Base-by-base conservation (phyloP, 371 early-diverging fungal species). In the Rhizomucor miehei region DNA sequence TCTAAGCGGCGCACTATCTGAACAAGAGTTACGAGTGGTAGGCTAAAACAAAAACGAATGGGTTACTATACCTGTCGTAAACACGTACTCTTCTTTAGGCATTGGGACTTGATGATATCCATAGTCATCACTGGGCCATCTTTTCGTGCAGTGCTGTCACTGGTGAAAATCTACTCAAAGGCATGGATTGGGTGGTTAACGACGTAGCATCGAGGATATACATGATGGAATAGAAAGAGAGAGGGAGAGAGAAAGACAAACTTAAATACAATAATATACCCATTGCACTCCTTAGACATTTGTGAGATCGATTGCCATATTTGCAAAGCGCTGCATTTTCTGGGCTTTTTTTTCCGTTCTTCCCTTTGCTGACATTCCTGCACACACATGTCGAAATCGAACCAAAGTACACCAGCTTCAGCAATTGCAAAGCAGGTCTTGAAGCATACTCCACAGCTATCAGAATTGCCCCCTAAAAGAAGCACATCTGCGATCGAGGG, bases 121-220 rank as follows among this genome's bases (percentile, higher is more conserved):
- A 80, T 47, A 87, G 90, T 1, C 97, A 96, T 66, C 95, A 93
- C 61, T 98, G 98, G 97, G 81, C 86, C 11, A 92, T 98, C 51
- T 75, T 84, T 20, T 76, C 85, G 2, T 96, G 97, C 62, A 92
- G 93, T 69, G 98, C 97, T 14, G 88, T 93, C 12, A 91, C 91
- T 9, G 95, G 97, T 13, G 80, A 89, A 20, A 88, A 92, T 62
- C 65, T 97, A 48, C 72, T 93, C 25, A 78, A 81, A 34, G 96
- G 95, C 19, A 87, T 97, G 81, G 89, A 95, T 67, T 98, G 98
- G 98, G 77, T 96, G 13, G 90, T 95, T 0, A 75, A 69, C 23
- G 97, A 98, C 63, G 92, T 98, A 55, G 92, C 89, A 13, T 81
- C 89, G 9, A 80, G 95, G 40, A 92, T 97, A 52, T 97, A 82